Evolutionary conservation across 2,329 filamentous ascomycete genomes (phyloP).

Genomic region (Elsinoe necatrix): DNA sequence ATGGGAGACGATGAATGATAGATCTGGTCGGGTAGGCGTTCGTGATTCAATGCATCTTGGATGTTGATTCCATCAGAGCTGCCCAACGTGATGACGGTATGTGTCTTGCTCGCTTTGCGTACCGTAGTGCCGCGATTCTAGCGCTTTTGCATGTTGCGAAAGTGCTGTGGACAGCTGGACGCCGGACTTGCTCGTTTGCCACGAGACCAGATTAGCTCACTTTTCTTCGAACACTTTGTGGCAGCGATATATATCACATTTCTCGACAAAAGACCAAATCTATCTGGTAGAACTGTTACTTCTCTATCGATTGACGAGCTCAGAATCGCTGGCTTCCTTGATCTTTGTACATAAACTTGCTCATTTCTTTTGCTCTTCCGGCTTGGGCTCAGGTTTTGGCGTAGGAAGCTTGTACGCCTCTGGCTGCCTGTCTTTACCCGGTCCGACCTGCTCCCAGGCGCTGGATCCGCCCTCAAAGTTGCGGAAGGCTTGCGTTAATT

Average conservation of each 20-base stretch:
- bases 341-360: constrained; percentile 16
- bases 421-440: constrained; percentile 69
- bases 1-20: constrained; percentile 29
- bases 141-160: no score
- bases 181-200: not conserved
- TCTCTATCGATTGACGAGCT: not conserved
- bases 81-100: not conserved
- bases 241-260: not conserved
- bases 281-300: not conserved
- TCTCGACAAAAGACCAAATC: not conserved
- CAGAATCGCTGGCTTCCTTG: not conserved
- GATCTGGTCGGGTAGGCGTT: not conserved
- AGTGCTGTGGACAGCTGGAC: not conserved
- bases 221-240: not conserved
- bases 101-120: no score
- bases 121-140: no score
- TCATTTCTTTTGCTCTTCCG: constrained; percentile 88
- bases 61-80: not conserved
- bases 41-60: not conserved
- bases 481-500: constrained; percentile 95
- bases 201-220: not conserved
- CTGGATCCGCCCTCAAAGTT: constrained; percentile 75
- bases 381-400: constrained; percentile 87
- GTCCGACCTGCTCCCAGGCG: constrained; percentile 59
- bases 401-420: constrained; percentile 88